phyloP scores from a whole-genome alignment of 768 basidiomycete species.

The Sarcodon aspratus region DNA sequence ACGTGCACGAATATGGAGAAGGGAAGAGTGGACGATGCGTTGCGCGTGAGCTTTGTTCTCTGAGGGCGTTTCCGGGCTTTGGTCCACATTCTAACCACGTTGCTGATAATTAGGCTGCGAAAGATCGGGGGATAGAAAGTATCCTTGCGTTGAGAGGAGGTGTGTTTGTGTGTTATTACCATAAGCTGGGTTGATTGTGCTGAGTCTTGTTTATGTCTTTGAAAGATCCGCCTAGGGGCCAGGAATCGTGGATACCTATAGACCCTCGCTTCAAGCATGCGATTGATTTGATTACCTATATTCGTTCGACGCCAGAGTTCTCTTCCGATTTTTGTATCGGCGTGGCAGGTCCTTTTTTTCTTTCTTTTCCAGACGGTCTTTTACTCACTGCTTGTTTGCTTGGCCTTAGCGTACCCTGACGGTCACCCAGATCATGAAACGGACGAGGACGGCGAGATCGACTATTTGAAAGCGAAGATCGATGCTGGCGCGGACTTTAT shows the following conservation, averaged over 20 bases:
- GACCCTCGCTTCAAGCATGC: conserved; percentile 80
- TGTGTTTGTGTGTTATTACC: conserved; percentile 17
- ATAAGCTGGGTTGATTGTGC: background rate
- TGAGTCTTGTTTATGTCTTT: background rate
- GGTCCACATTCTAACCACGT: background rate
- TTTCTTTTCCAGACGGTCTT: background rate
- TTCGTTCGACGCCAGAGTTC: conserved; percentile 66
- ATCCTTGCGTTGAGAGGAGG: conserved; percentile 91
- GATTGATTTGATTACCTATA: conserved; percentile 85
- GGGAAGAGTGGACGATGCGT: conserved; percentile 76
- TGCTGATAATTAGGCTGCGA: conserved; percentile 45
- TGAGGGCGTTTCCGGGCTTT: conserved; percentile 3
- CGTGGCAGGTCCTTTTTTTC: conserved; percentile 60
- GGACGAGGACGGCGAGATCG: conserved; percentile 52
- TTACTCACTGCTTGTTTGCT: background rate
- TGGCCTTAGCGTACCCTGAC: conserved; percentile 72
- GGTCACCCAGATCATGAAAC: conserved; percentile 58
- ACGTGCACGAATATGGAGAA: conserved; percentile 96
- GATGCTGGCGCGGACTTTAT: conserved; percentile 95
- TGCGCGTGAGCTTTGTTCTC: conserved; percentile 44
- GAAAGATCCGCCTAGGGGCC: conserved; percentile 89
- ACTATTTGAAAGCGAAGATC: conserved; percentile 73
- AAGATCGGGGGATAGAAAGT: conserved; percentile 73
- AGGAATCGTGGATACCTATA: conserved; percentile 86
- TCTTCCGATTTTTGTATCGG: conserved; percentile 86